Conservation (phyloP, 257 asterid genomes). For the Datura wrightii region DNA sequence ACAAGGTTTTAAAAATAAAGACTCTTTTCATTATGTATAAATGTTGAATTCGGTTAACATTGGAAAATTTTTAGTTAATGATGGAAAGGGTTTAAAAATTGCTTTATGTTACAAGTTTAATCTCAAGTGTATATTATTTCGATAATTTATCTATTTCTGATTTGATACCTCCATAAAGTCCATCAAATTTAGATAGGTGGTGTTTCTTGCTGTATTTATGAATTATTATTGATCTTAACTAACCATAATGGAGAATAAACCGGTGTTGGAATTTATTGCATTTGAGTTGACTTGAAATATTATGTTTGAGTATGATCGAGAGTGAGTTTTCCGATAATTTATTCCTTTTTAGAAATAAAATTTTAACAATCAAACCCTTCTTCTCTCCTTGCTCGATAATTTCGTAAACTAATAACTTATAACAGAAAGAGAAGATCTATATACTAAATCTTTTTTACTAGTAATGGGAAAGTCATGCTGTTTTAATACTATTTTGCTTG, state of each 20-base stretch:
- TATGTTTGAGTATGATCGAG: neutral
- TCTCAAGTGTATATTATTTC: too few species aligned
- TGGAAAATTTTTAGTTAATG: too few species aligned
- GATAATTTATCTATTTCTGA: too few species aligned
- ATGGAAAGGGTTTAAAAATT: too few species aligned
- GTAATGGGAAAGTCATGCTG: slow-evolving; percentile 31
- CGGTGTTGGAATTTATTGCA: neutral
- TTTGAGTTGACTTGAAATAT: neutral
- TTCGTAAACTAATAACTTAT: neutral
- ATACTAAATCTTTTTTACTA: slow-evolving; percentile 24
- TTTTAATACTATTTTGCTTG: neutral
- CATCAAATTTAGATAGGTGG: neutral
- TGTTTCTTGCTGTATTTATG: neutral
- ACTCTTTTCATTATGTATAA: too few species aligned
- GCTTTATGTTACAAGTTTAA: too few species aligned
- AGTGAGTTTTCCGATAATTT: neutral
- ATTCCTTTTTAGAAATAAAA: neutral
- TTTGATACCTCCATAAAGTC: neutral
- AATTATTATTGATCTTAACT: neutral
- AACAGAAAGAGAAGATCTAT: neutral
- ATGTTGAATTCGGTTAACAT: too few species aligned
- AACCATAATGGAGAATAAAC: neutral
- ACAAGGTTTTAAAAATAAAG: too few species aligned
- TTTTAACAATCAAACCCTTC: neutral
- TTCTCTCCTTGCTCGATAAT: neutral